Percentiles rank a stretch among this genome's conserved stretches.
Evolutionary conservation across 331 rosid genomes (phyloP).

Genomic region (Stylosanthes scabra): DNA sequence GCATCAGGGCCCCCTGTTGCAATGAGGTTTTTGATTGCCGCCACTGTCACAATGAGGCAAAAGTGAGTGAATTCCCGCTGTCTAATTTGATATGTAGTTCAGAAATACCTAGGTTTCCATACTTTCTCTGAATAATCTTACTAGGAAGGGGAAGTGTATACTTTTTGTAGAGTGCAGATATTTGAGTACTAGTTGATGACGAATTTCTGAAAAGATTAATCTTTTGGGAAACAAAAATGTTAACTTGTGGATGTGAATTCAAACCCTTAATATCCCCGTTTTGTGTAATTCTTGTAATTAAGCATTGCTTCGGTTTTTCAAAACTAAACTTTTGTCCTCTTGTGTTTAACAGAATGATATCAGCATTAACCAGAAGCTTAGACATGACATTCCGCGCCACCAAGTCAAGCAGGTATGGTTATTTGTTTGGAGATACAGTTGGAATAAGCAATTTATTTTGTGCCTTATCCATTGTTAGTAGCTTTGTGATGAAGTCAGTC

Average conservation of each 20-base stretch:
- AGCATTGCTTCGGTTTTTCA: not conserved
- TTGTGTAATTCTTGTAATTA: not conserved
- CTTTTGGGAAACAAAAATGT: not conserved
- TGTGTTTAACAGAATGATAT: conserved; percentile 63
- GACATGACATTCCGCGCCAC: conserved; percentile 86
- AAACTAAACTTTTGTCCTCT: conserved; percentile 7
- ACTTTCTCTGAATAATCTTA: not conserved
- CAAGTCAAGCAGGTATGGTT: conserved; percentile 60
- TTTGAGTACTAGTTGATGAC: not conserved
- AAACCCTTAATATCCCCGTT: not conserved
- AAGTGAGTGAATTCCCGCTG: conserved; percentile 51
- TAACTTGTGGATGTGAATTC: not conserved
- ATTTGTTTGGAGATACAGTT: conserved; percentile 5
- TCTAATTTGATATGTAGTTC: not conserved
- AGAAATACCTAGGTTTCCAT: not conserved
- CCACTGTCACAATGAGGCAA: conserved; percentile 93
- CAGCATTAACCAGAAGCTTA: conserved; percentile 58
- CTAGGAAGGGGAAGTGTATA: not conserved
- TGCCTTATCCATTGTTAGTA: not conserved
- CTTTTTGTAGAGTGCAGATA: not conserved
- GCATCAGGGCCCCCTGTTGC: conserved; percentile 90
- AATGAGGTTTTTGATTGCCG: conserved; percentile 84
- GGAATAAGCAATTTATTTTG: not conserved
- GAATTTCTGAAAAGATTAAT: not conserved
- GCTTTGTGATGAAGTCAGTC: conserved; percentile 13